phyloP scores from a whole-genome alignment of 352 stramenopile genomes.

The Globisporangium acanthophoron region DNA sequence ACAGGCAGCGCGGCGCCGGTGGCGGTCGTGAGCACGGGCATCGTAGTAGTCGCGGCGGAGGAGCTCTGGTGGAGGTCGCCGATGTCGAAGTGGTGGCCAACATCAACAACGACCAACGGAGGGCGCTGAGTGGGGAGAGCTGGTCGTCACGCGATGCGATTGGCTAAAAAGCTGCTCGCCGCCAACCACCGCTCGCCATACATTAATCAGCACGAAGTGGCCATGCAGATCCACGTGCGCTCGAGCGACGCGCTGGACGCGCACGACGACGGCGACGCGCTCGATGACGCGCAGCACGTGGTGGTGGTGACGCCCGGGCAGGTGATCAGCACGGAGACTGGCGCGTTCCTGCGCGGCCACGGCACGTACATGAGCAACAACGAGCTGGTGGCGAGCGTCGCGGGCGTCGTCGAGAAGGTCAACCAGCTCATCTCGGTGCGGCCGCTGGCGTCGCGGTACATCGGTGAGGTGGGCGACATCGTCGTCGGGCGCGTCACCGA shows the following conservation, averaged over 20 bases:
- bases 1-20: slow-evolving; percentile 42
- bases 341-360: slow-evolving; percentile 89
- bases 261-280: slow-evolving; percentile 7
- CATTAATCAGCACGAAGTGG: not conserved
- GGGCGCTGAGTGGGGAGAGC: not conserved
- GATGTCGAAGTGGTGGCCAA: slow-evolving; percentile 9
- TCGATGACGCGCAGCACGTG: slow-evolving; percentile 33
- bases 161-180: not conserved
- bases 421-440: slow-evolving; percentile 96
- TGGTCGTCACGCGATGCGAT: not conserved
- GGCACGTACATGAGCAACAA: slow-evolving; percentile 92
- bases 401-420: slow-evolving; percentile 93
- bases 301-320: slow-evolving; percentile 73
- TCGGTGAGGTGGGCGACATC: slow-evolving; percentile 95
- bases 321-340: slow-evolving; percentile 71
- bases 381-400: slow-evolving; percentile 90
- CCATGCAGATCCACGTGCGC: slow-evolving; percentile 18
- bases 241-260: slow-evolving; percentile 5
- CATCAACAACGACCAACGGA: not conserved
- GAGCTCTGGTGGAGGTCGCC: not conserved
- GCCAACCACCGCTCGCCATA: not conserved
- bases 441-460: slow-evolving; percentile 88
- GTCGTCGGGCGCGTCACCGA: slow-evolving; percentile 94
- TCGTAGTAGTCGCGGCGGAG: slow-evolving; percentile 9
- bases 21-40: slow-evolving; percentile 48